Conservation (phyloP, 139 green algal species). For the Micractinium sp. region DNA sequence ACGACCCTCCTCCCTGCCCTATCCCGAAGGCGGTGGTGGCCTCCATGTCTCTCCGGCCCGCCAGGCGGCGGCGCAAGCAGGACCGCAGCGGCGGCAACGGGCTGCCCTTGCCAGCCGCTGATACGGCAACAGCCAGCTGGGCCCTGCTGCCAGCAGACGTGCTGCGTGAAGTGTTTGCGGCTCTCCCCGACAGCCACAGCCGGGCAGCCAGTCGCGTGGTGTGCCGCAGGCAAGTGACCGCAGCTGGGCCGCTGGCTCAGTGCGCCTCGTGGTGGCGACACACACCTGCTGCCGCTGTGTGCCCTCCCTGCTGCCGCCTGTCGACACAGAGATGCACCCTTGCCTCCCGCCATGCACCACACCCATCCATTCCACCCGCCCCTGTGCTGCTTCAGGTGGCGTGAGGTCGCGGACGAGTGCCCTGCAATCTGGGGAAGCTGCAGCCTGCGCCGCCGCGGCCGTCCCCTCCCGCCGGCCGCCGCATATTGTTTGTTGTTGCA, state of each 20-base stretch:
- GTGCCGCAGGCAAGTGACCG: not conserved
- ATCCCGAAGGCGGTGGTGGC: not conserved
- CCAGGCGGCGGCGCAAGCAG: not conserved
- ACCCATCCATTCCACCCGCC: not conserved
- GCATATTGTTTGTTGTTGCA: not conserved
- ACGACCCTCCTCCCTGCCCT: not conserved
- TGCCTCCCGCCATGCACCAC: not conserved
- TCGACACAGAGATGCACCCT: not conserved
- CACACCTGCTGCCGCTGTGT: not conserved
- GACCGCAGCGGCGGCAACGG: not conserved
- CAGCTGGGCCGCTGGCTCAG: not conserved
- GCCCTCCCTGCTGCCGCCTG: not conserved
- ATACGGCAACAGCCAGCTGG: not conserved
- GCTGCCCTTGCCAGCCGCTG: no score
- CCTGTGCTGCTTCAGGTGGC: not conserved
- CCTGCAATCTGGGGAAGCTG: not conserved
- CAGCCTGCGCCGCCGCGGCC: not conserved
- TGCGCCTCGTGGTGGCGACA: not conserved
- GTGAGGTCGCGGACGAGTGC: not conserved
- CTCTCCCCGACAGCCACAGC: not conserved
- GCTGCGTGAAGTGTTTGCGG: not conserved
- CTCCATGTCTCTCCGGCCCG: not conserved
- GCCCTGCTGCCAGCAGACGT: not conserved
- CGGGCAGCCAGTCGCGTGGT: not conserved
- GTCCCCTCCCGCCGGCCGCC: not conserved